A percentile compares a stretch with the other conserved stretches of the same genome.
These are phyloP conservation scores for Kondoa malvinella DNA, from an alignment of 768 basidiomycete species.

Conservation along the genomic window DNA sequence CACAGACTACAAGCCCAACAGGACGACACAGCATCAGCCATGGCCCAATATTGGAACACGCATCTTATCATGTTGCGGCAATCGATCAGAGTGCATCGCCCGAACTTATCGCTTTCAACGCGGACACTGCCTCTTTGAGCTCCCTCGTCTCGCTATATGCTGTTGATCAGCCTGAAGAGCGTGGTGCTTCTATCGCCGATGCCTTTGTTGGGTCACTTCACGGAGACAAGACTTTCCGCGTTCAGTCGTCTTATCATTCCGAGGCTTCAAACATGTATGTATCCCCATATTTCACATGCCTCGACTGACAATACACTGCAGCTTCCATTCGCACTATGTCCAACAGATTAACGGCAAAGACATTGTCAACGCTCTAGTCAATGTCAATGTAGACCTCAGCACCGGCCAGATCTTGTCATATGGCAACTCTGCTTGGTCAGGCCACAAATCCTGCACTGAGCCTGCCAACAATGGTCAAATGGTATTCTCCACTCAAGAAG, in stretches of 20 bases:
- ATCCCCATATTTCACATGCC: neutral
- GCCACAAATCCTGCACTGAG: conserved; percentile 4
- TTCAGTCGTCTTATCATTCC: conserved; percentile 77
- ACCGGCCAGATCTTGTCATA: conserved; percentile 67
- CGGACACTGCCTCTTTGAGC: neutral
- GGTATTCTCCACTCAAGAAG: neutral
- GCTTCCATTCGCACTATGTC: conserved; percentile 73
- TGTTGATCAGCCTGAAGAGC: neutral
- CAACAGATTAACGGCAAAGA: conserved; percentile 73
- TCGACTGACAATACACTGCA: conserved; percentile 40
- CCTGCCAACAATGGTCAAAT: neutral
- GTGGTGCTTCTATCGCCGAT: conserved; percentile 37
- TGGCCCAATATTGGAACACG: neutral
- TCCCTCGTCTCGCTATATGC: neutral
- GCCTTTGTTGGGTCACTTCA: conserved; percentile 45
- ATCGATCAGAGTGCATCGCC: neutral
- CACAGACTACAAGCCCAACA: neutral
- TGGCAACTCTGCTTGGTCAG: conserved; percentile 49
- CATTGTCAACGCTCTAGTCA: conserved; percentile 54
- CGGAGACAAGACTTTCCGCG: conserved; percentile 25
- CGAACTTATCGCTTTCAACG: neutral
- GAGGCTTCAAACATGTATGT: conserved; percentile 30
- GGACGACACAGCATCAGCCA: neutral
- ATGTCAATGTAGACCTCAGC: conserved; percentile 84
- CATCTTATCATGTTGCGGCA: neutral